Conservation (phyloP, 2,329 filamentous ascomycete species). For the Cladosporium sp. region DNA sequence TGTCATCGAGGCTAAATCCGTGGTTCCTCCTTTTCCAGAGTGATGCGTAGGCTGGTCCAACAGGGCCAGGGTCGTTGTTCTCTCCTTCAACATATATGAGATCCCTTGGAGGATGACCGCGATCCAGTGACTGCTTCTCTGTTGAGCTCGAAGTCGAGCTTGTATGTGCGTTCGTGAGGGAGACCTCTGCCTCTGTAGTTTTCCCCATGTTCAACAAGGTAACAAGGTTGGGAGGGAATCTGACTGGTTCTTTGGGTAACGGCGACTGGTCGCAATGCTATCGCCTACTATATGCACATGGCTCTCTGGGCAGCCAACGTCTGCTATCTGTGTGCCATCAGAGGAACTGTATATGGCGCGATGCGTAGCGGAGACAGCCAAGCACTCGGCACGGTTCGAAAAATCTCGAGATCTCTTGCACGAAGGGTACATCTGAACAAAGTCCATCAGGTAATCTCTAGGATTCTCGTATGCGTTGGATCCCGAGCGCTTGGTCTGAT, state of each 20-base stretch:
- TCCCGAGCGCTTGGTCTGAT: neutral
- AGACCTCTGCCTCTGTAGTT: neutral
- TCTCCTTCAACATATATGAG: neutral
- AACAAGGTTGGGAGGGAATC: neutral
- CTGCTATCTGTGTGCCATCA: neutral
- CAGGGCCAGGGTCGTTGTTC: neutral
- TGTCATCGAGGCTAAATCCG: constrained; percentile 21
- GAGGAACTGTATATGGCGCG: neutral
- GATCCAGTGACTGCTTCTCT: neutral
- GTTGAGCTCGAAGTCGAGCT: neutral
- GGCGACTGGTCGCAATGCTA: too few species aligned
- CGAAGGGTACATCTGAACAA: neutral
- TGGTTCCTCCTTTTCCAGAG: constrained; percentile 10
- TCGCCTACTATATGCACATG: neutral
- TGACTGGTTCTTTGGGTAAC: too few species aligned
- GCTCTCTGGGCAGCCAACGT: neutral
- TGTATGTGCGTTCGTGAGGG: neutral
- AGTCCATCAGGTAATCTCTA: neutral
- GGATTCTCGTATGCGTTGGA: neutral
- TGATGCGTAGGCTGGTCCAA: constrained; percentile 1
- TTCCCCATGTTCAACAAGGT: neutral
- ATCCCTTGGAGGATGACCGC: neutral
- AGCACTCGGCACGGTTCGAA: neutral
- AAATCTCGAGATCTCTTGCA: neutral
- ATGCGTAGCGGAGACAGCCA: neutral